phyloP scores from a whole-genome alignment of 805 yeast species.

The Metschnikowia colocasiae region DNA sequence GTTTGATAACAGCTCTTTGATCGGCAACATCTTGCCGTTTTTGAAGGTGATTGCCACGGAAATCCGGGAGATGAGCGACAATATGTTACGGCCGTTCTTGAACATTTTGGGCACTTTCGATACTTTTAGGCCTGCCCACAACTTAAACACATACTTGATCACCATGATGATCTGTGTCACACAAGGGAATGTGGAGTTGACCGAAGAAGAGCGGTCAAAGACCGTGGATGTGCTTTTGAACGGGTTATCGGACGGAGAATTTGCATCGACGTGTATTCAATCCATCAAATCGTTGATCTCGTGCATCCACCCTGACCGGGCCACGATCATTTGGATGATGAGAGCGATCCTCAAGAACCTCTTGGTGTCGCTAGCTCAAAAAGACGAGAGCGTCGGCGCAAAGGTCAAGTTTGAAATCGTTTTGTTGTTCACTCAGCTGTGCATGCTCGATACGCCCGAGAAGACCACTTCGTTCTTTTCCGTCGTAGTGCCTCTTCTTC shows the following conservation, averaged over 20 bases:
- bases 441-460: conserved; percentile 23
- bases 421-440: conserved; percentile 40
- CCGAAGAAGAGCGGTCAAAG: conserved; percentile 21
- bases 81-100: conserved; percentile 26
- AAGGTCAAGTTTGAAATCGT: conserved; percentile 48
- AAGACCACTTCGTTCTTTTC: conserved; percentile 29
- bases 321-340: conserved; percentile 39
- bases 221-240: conserved; percentile 25
- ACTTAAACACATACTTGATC: conserved; percentile 27
- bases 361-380: conserved; percentile 18
- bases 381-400: conserved; percentile 21
- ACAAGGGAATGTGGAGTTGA: conserved; percentile 29
- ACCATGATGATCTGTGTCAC: conserved; percentile 36
- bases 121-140: background rate
- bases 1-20: conserved; percentile 34
- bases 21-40: conserved; percentile 48
- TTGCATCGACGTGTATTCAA: conserved; percentile 41
- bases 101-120: conserved; percentile 6
- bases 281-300: conserved; percentile 58
- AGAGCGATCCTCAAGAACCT: conserved; percentile 46
- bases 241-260: conserved; percentile 20
- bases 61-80: conserved; percentile 13
- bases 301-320: conserved; percentile 22
- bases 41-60: conserved; percentile 33
- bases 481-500: conserved; percentile 36